phyloP scores from a whole-genome alignment of 768 basidiomycete genomes.

The Tulasnella sp. region DNA sequence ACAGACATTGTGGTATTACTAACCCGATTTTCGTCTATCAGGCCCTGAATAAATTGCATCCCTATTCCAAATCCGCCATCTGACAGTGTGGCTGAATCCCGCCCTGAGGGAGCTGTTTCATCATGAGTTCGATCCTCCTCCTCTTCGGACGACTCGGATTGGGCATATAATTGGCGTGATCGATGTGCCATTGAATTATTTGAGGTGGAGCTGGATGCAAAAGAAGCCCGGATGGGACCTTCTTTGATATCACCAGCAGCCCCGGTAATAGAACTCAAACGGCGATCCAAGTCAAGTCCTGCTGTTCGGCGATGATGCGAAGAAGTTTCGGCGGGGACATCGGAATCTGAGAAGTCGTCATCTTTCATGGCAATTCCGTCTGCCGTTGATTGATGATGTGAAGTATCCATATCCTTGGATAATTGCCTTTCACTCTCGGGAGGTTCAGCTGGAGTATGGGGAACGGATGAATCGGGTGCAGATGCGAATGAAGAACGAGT shows the following conservation, averaged over 20 bases:
- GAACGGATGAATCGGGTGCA: conserved; percentile 1
- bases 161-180: not conserved
- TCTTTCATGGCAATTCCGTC: too few relatives aligned
- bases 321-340: not conserved
- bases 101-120: too few relatives aligned
- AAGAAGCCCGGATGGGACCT: not conserved
- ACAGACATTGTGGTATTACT: too few relatives aligned
- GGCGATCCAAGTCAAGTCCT: too few relatives aligned
- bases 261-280: not conserved
- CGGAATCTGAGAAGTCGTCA: too few relatives aligned
- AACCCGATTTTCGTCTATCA: conserved; percentile 6
- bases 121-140: not conserved
- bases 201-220: not conserved
- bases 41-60: conserved; percentile 14
- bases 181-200: too few relatives aligned
- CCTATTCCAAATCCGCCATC: conserved; percentile 18
- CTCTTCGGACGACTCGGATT: not conserved
- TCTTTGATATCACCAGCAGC: not conserved
- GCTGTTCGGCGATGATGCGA: conserved; percentile 1
- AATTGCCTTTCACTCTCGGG: conserved; percentile 1
- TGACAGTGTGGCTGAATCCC: conserved; percentile 1
- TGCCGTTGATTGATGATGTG: too few relatives aligned
- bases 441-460: conserved; percentile 6
- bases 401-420: conserved; percentile 5
- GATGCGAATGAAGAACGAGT: conserved; percentile 1